Base-by-base conservation (phyloP, 345 rosid genomes). In the Dimocarpus longan region DNA sequence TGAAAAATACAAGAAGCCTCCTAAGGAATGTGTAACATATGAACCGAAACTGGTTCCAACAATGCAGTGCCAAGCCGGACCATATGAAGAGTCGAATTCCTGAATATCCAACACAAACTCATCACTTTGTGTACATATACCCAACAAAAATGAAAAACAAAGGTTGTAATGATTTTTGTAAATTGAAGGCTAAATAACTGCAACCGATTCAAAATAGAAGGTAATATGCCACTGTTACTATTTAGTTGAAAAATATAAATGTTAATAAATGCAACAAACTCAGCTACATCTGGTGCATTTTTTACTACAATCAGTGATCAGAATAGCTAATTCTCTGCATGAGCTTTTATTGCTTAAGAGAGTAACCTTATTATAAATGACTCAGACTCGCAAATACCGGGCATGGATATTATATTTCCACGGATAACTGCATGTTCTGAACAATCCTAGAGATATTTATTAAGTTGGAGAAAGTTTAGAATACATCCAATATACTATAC, bases 31-130 rank as follows among this genome's bases (percentile, higher is more conserved):
- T 0, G 98, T 95, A 6, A 95, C 98, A 48, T 93, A 93, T 15
- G 99, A 95, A 67, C 99, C 98, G 75, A 93, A 95, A 86, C 99
- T 95, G 7, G 93, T 91, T 37, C 99, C 99, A 50, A 95, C 99
- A 10, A 95, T 91, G 93, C 98, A 95, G 78, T 95, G 99, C 98
- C 98, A 95, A 76, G 97, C 98, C 40, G 98, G 98, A 16, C 98
- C 98, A 62, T 88, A 91, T 5, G 89, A 86, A 4, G 92, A 88
- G 79, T 95, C 98, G 8, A 95, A 95, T 73, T 93, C 98, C 98
- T 95, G 93, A 13, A 78, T 68, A 70, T 18, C 63, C 73, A 67
- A 69, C 19, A n/a, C 21, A 78, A 76, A 66, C 15, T 60, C 8
- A 57, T 78, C 21, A 73, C 12, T 3, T 26, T 32, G 24, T 12